Evolutionary conservation across 1,139 yeast species (phyloP), one percentile per base, ranked within the genome.

Genomic region (Saccharomyces hybrid): DNA sequence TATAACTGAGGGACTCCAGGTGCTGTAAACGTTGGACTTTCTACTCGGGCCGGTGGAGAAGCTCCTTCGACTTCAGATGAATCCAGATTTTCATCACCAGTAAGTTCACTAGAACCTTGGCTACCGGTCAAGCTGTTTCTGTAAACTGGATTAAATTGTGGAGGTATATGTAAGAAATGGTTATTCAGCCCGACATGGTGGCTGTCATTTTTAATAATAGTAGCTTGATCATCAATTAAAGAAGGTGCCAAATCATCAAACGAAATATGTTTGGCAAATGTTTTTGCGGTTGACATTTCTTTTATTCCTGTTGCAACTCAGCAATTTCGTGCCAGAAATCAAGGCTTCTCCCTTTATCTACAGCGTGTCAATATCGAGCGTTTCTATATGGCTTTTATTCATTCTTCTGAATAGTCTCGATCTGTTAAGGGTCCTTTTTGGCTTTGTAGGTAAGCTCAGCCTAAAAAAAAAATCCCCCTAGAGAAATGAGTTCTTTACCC

Each of bases 161-260:
- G 71, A 28, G 72, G 71, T 3, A 67, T 54, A 55, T 67, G 70
- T 26, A 63, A 50, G 50, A 62, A 67, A 31, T 61, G 61, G 48
- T 67, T 65, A 34, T 60, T 62, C 49, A 60, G 63, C 5, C 62
- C 61, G 5, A 62, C 57, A 51, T 59, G 62, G 27, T 57, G 55
- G 31, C 58, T 57, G 23, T 58, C 56, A 13, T 60, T 54, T 51
- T 62, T 64, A 46, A 62, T 38, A n/a, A 49, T 9, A 57, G 51
- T 16, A 55, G 57, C 63, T 56, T 68, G 67, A 46, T 65, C 69
- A 49, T 68, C 70, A 1, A 60, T 55, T 46, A 67, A 53, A 5
- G 65, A 53, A 7, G 72, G 71, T n/a, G 69, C 57, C 13, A 68
- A 54, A 54, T 68, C 70, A 55, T 68, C 69, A 48, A 68, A 68